Percentiles rank a stretch among this genome's conserved stretches.
Evolutionary conservation across 169 alveolate species (phyloP).

Genomic region (Eimeria praecox): DNA sequence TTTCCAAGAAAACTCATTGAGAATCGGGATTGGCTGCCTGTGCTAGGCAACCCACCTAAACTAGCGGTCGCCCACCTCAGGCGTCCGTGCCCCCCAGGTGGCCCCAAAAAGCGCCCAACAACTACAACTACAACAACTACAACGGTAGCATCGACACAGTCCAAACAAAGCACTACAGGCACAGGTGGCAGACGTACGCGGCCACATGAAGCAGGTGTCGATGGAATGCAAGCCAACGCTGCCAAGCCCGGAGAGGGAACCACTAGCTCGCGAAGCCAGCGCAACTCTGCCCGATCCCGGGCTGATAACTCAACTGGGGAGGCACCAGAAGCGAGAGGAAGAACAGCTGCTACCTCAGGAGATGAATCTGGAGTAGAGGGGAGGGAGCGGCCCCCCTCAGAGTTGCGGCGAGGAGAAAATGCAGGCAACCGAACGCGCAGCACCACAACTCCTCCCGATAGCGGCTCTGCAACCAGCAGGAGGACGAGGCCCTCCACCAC

Average conservation of each 20-base stretch:
- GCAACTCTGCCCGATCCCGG: not conserved
- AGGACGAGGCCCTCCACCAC: slow-evolving; percentile 31
- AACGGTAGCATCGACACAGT: slow-evolving; percentile 3
- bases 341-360: not conserved
- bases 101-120: slow-evolving; percentile 28
- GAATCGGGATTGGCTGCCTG: slow-evolving; percentile 72
- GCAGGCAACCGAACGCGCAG: slow-evolving; percentile 7
- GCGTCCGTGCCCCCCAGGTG: slow-evolving; percentile 62
- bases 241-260: not conserved
- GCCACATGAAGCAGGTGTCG: slow-evolving; percentile 26
- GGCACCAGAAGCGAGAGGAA: not conserved
- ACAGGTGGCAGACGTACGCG: not conserved
- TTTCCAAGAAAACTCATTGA: slow-evolving; percentile 27
- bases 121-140: slow-evolving; percentile 24
- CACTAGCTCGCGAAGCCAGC: not conserved
- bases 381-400: not conserved
- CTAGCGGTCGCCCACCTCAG: slow-evolving; percentile 76
- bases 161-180: not conserved
- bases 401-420: not conserved
- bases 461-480: not conserved
- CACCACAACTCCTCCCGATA: not conserved
- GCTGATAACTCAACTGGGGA: not conserved
- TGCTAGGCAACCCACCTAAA: slow-evolving; percentile 64
- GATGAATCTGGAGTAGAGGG: not conserved
- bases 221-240: not conserved